phyloP scores from a whole-genome alignment of 148 eudicot genomes.

The Chenopodium suecicum region DNA sequence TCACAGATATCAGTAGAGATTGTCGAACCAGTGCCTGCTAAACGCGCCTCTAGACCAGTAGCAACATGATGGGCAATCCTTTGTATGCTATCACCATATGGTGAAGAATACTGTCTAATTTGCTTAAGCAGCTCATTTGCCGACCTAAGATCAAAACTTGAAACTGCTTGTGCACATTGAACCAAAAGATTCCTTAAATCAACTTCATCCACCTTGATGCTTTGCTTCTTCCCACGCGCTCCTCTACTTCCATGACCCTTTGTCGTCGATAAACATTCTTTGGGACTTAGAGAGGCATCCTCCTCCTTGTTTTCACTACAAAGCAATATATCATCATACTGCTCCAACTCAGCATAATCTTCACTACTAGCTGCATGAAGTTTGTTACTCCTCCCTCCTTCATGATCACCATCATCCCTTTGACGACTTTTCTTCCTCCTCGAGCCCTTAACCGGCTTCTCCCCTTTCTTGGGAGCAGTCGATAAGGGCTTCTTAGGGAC shows the following conservation, averaged over 20 bases:
- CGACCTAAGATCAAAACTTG: conserved; percentile 35
- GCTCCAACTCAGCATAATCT: conserved; percentile 38
- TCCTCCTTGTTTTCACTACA: conserved; percentile 20
- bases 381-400: conserved; percentile 40
- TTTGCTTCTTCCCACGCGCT: conserved; percentile 27
- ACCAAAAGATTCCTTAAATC: conserved; percentile 38
- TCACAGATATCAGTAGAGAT: conserved; percentile 22
- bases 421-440: conserved; percentile 43
- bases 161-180: conserved; percentile 52
- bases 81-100: conserved; percentile 41
- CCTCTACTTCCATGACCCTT: conserved; percentile 6
- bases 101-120: conserved; percentile 39
- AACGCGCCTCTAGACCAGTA: conserved; percentile 45
- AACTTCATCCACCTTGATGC: conserved; percentile 28
- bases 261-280: not conserved
- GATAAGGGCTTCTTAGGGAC: not conserved
- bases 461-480: conserved; percentile 4
- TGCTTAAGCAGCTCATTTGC: conserved; percentile 39
- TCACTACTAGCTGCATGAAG: conserved; percentile 41
- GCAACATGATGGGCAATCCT: conserved; percentile 44
- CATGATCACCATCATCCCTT: conserved; percentile 31
- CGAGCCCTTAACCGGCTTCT: conserved; percentile 21
- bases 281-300: not conserved
- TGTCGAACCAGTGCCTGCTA: conserved; percentile 46
- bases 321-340: conserved; percentile 57